These are phyloP conservation scores for Claviceps maximensis DNA, from an alignment of 2,329 filamentous ascomycete species.

Conservation along the genomic window DNA sequence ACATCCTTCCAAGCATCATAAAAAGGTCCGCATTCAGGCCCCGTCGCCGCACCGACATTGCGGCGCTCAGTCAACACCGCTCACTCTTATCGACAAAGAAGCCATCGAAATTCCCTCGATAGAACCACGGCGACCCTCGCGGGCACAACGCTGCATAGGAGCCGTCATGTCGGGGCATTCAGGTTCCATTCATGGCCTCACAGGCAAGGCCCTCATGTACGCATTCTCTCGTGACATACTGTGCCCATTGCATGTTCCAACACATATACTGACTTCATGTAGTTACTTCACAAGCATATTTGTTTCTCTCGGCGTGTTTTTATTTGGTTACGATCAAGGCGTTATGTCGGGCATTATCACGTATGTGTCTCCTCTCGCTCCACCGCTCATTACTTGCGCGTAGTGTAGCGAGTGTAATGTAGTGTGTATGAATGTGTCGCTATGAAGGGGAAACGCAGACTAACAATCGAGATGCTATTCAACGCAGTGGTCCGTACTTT, in stretches of 20 bases:
- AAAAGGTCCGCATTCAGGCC: slow-evolving; percentile 57
- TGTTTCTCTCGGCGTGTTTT: slow-evolving; percentile 73
- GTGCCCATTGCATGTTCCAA: not conserved
- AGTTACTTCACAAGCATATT: slow-evolving; percentile 94
- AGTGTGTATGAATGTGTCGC: not conserved
- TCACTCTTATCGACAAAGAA: slow-evolving; percentile 46
- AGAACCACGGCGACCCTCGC: slow-evolving; percentile 46
- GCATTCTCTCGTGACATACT: slow-evolving; percentile 8
- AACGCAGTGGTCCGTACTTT: slow-evolving; percentile 67
- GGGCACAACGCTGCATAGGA: slow-evolving; percentile 58
- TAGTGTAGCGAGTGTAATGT: too few species aligned
- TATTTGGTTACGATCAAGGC: slow-evolving; percentile 83
- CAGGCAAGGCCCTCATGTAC: slow-evolving; percentile 88
- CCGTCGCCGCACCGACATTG: slow-evolving; percentile 28
- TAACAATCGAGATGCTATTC: not conserved
- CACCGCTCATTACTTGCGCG: not conserved
- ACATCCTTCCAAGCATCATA: slow-evolving; percentile 29
- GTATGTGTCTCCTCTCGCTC: slow-evolving; percentile 28
- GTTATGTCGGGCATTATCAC: slow-evolving; percentile 69
- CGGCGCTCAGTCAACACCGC: slow-evolving; percentile 24
- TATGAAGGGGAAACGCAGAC: not conserved
- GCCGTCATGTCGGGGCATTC: slow-evolving; percentile 75
- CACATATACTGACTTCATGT: slow-evolving; percentile 1
- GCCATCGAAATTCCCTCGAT: slow-evolving; percentile 71
- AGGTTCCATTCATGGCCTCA: slow-evolving; percentile 74